These are phyloP conservation scores for Solanum megistacrolobum DNA, from an alignment of 257 asterid species.

Conservation along the genomic window DNA sequence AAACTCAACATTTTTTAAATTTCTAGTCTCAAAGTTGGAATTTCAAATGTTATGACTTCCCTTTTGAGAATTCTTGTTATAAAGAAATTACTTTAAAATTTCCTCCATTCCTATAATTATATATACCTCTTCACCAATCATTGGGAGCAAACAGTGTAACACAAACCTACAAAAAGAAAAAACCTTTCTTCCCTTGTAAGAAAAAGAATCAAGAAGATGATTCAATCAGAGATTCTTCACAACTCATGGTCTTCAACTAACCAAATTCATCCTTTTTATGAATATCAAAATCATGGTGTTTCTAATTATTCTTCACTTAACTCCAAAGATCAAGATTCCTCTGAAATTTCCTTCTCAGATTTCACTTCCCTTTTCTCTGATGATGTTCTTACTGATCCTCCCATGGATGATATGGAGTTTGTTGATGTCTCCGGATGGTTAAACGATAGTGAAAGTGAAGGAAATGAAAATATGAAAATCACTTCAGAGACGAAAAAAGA, in stretches of 20 bases:
- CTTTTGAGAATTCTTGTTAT: neutral
- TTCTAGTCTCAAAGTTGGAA: neutral
- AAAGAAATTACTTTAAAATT: neutral
- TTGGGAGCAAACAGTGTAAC: neutral
- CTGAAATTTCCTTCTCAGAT: conserved; percentile 32
- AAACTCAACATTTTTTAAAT: neutral
- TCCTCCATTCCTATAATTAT: neutral
- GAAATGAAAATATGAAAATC: conserved; percentile 11
- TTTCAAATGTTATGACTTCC: neutral
- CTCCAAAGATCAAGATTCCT: conserved; percentile 18
- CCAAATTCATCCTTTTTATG: conserved; percentile 11
- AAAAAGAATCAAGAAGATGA: conserved; percentile 16
- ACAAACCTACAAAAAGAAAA: neutral
- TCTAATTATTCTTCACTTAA: conserved; percentile 22
- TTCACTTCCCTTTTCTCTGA: conserved; percentile 16
- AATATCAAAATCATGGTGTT: conserved; percentile 7
- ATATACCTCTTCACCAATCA: neutral
- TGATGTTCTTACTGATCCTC: conserved; percentile 29
- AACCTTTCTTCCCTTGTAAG: neutral
- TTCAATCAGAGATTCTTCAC: conserved; percentile 31
- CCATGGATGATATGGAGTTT: conserved; percentile 9
- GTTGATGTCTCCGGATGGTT: conserved; percentile 30
- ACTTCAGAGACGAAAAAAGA: conserved; percentile 6
- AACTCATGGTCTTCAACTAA: conserved; percentile 35
- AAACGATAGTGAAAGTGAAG: conserved; percentile 21